Percentiles rank a stretch among this genome's conserved stretches.
Conservation (phyloP, 108 stramenopile species). For the Cyclotella cryptica region DNA sequence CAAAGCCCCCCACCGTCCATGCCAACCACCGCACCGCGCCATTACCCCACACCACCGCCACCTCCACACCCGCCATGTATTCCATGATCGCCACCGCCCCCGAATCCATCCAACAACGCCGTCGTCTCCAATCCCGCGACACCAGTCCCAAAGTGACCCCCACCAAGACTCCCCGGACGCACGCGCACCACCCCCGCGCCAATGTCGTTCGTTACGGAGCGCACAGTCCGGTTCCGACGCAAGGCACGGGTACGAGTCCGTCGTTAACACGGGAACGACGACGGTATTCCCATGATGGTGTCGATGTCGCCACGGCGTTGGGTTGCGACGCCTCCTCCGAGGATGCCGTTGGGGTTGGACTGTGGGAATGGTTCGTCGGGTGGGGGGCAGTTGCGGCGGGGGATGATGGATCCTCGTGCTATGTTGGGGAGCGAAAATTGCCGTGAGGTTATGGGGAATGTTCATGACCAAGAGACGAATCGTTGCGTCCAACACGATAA, state of each 20-base stretch:
- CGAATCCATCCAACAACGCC: conserved; percentile 26
- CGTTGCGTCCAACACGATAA: no score
- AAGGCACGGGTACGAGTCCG: neutral
- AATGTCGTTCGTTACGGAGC: neutral
- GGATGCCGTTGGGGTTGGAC: conserved; percentile 2
- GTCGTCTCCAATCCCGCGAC: conserved; percentile 21
- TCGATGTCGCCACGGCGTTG: neutral
- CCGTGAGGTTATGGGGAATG: no score
- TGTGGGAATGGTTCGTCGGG: neutral
- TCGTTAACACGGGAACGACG: neutral
- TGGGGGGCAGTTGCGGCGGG: neutral
- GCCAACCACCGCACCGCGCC: no score
- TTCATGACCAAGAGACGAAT: no score
- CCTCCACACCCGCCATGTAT: no score
- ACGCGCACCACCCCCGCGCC: no score
- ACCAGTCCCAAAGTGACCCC: neutral
- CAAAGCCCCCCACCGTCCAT: no score
- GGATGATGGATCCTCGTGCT: no score
- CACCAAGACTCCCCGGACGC: neutral
- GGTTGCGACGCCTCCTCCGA: neutral
- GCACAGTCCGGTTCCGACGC: neutral
- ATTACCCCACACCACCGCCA: no score
- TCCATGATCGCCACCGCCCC: conserved; percentile 36
- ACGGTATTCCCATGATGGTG: neutral
- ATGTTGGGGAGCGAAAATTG: no score